A percentile compares a stretch with the other conserved stretches of the same genome.
phyloP scores from a whole-genome alignment of 176 grass and related monocot genomes.

The Avena sativa region DNA sequence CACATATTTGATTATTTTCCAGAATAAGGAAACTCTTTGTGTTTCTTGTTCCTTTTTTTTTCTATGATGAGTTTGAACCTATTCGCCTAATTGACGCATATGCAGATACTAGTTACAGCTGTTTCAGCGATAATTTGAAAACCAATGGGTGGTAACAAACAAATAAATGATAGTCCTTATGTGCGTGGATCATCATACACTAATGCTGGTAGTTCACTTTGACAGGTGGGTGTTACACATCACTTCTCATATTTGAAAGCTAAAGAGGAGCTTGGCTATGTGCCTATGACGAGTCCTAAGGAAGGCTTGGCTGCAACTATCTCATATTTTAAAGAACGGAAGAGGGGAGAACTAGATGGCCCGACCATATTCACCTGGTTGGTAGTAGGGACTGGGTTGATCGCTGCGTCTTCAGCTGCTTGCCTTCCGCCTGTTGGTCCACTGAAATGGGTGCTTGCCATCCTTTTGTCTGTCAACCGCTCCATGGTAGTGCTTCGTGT shows the following conservation, averaged over 20 bases:
- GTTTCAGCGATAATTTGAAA: neutral
- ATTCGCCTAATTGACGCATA: neutral
- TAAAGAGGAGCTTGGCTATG: slow-evolving; percentile 74
- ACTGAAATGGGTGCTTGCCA: slow-evolving; percentile 49
- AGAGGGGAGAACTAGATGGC: slow-evolving; percentile 77
- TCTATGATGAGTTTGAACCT: no score
- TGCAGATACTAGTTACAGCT: neutral
- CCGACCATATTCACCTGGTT: slow-evolving; percentile 80
- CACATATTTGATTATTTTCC: no score
- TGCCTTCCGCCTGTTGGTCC: slow-evolving; percentile 71
- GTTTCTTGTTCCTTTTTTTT: no score
- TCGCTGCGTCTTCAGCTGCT: slow-evolving; percentile 54
- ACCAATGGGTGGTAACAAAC: slow-evolving; percentile 15
- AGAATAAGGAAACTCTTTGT: no score
- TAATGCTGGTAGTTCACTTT: slow-evolving; percentile 20
- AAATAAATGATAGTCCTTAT: slow-evolving; percentile 11
- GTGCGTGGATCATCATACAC: neutral
- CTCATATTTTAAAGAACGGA: slow-evolving; percentile 66
- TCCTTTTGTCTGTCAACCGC: slow-evolving; percentile 61
- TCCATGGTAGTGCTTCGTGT: slow-evolving; percentile 49
- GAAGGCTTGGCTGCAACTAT: slow-evolving; percentile 70
- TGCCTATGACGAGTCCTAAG: slow-evolving; percentile 60
- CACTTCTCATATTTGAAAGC: slow-evolving; percentile 85
- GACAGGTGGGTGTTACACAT: slow-evolving; percentile 84
- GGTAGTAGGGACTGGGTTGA: slow-evolving; percentile 29